Percentiles rank a stretch among this genome's conserved stretches.
These are phyloP conservation scores for Penicillium tannophilum DNA, from an alignment of 495 filamentous ascomycete species.

Conservation along the genomic window DNA sequence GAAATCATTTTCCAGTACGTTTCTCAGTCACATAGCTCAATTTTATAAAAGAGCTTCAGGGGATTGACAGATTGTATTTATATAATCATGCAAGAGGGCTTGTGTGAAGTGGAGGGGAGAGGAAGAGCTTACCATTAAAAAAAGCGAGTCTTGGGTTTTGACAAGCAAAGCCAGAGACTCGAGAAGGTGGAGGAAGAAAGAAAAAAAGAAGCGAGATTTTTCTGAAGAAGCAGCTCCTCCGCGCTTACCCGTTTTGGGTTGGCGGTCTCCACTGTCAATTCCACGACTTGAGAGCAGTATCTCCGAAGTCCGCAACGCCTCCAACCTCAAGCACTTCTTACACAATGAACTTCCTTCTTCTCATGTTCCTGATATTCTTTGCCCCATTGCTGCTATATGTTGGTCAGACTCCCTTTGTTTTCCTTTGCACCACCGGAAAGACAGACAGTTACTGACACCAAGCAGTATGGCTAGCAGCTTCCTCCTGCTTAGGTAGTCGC, in stretches of 20 bases:
- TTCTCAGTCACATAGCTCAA: conserved; percentile 52
- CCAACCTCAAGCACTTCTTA: not conserved
- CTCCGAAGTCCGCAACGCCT: not conserved
- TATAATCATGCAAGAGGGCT: conserved; percentile 66
- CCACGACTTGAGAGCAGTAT: not conserved
- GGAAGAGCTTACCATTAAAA: conserved; percentile 38
- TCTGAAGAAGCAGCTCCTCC: conserved; percentile 20
- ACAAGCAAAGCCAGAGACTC: conserved; percentile 39
- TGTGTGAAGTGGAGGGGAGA: conserved; percentile 9
- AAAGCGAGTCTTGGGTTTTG: conserved; percentile 29
- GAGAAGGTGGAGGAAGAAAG: conserved; percentile 9
- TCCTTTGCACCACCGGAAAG: not conserved
- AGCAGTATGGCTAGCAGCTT: conserved; percentile 57
- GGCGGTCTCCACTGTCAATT: conserved; percentile 15
- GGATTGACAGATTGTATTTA: conserved; percentile 83
- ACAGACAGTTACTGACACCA: conserved; percentile 24
- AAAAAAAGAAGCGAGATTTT: conserved; percentile 27
- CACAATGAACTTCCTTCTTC: conserved; percentile 51
- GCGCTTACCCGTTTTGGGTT: conserved; percentile 34
- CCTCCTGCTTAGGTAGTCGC: conserved; percentile 60
- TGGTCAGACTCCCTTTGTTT: conserved; percentile 35
- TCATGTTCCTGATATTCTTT: conserved; percentile 54
- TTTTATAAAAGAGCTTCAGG: conserved; percentile 61
- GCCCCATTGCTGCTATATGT: conserved; percentile 49
- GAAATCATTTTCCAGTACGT: conserved; percentile 49